Conservation (phyloP, 768 basidiomycete genomes). For the Peribolospora baueri region DNA sequence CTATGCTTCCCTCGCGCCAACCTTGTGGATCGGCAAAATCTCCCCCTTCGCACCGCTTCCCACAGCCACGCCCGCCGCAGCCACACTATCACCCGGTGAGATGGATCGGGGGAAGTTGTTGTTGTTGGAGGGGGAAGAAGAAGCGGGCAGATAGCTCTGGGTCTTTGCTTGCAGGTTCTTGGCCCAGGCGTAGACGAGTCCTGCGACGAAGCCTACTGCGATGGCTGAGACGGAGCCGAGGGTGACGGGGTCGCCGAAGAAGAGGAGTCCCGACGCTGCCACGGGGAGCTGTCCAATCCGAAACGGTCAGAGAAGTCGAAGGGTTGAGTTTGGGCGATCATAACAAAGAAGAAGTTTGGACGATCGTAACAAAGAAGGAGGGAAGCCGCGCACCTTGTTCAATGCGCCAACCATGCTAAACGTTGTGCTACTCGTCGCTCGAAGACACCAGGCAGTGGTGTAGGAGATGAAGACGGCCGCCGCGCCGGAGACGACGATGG, state of each 20-base stretch:
- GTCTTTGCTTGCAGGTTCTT: no score
- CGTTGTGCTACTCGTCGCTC: conserved; percentile 90
- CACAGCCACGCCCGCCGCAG: no score
- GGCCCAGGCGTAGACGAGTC: background rate
- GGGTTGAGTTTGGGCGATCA: background rate
- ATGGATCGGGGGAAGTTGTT: no score
- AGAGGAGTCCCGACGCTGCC: conserved; percentile 93
- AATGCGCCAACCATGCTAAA: conserved; percentile 88
- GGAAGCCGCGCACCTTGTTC: conserved; percentile 34
- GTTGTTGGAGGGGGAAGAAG: no score
- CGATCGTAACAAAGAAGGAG: background rate
- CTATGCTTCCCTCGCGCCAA: no score
- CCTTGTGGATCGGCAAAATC: no score
- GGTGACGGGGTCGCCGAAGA: conserved; percentile 78
- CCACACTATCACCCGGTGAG: no score
- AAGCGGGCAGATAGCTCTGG: no score
- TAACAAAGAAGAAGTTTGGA: background rate
- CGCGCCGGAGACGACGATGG: conserved; percentile 89
- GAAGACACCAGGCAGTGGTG: conserved; percentile 94
- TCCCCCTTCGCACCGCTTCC: no score
- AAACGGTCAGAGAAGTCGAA: conserved; percentile 20
- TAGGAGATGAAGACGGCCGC: conserved; percentile 95
- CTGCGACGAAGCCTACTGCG: conserved; percentile 40
- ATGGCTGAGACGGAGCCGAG: conserved; percentile 72
- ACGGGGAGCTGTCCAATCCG: conserved; percentile 37